A percentile compares a stretch with the other conserved stretches of the same genome.
Evolutionary conservation across 1,284 basidiomycete genomes (phyloP).

Genomic region (Cryptococcus jaspeensis): DNA sequence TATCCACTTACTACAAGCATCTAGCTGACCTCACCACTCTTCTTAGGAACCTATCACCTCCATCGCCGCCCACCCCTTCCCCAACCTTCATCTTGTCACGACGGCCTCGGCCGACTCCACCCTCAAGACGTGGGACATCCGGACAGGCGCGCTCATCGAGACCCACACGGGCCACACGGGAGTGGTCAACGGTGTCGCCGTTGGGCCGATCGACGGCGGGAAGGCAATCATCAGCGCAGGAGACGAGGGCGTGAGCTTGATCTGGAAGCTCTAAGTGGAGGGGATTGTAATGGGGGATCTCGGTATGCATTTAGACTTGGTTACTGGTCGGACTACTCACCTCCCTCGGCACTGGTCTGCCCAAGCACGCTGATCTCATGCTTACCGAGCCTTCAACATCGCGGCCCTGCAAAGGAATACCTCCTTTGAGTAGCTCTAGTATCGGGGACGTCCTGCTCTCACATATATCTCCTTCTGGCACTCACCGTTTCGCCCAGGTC

Average conservation of each 20-base stretch:
- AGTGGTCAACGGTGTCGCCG: conserved; percentile 72
- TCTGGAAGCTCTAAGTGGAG: conserved; percentile 55
- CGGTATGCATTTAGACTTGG: too few species aligned
- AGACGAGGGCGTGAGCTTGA: conserved; percentile 78
- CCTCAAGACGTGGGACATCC: conserved; percentile 88
- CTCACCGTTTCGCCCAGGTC: too few species aligned
- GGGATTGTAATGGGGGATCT: too few species aligned
- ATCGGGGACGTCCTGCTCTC: too few species aligned
- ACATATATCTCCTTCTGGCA: too few species aligned
- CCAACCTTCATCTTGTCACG: conserved; percentile 67
- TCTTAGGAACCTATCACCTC: conserved; percentile 80
- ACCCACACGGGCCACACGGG: conserved; percentile 83
- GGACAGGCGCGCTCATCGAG: conserved; percentile 73
- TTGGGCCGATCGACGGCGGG: conserved; percentile 55
- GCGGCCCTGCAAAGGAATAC: too few species aligned
- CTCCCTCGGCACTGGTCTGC: too few species aligned
- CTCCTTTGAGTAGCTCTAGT: too few species aligned
- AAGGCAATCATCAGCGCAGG: conserved; percentile 73
- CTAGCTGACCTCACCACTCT: neutral
- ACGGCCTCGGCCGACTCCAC: conserved; percentile 82
- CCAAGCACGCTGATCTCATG: too few species aligned
- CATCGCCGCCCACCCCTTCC: conserved; percentile 69
- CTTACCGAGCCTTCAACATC: too few species aligned
- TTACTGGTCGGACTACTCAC: too few species aligned
- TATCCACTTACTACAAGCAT: neutral